Evolutionary conservation across 1,284 basidiomycete species (phyloP).

Genomic region (Tranzscheliella williamsii): DNA sequence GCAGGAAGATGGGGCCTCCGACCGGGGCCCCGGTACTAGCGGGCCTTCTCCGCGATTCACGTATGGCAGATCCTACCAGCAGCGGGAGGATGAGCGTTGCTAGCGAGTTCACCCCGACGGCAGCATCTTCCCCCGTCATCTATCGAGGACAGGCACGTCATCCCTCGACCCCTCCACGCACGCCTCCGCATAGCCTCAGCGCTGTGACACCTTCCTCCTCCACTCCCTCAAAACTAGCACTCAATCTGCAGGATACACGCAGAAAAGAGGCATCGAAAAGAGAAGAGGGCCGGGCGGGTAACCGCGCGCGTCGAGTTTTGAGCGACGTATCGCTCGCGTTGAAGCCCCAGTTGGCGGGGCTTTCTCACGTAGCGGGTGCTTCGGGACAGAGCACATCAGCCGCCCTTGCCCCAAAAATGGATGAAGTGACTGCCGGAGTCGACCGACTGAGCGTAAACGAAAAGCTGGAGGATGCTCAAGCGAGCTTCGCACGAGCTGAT

Average conservation of each 20-base stretch:
- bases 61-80: slow-evolving; percentile 21
- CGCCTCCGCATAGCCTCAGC: no score
- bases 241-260: no score
- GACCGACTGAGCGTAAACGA: not conserved
- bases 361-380: no score
- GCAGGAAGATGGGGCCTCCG: slow-evolving; percentile 18
- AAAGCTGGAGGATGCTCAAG: not conserved
- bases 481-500: not conserved
- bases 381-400: no score
- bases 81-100: slow-evolving; percentile 34
- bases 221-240: no score
- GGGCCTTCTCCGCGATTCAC: slow-evolving; percentile 2
- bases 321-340: slow-evolving; percentile 49
- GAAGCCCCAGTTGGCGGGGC: slow-evolving; percentile 25
- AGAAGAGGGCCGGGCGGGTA: not conserved
- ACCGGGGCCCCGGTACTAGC: slow-evolving; percentile 3
- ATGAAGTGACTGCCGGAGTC: not conserved
- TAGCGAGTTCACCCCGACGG: slow-evolving; percentile 24
- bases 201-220: no score
- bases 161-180: slow-evolving; percentile 31
- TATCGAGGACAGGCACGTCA: slow-evolving; percentile 27
- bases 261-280: not conserved
- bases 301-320: slow-evolving; percentile 32
- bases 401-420: no score
- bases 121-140: slow-evolving; percentile 18